Base-by-base conservation (phyloP, 2,329 filamentous ascomycete species). In the Aspergillus sp. region DNA sequence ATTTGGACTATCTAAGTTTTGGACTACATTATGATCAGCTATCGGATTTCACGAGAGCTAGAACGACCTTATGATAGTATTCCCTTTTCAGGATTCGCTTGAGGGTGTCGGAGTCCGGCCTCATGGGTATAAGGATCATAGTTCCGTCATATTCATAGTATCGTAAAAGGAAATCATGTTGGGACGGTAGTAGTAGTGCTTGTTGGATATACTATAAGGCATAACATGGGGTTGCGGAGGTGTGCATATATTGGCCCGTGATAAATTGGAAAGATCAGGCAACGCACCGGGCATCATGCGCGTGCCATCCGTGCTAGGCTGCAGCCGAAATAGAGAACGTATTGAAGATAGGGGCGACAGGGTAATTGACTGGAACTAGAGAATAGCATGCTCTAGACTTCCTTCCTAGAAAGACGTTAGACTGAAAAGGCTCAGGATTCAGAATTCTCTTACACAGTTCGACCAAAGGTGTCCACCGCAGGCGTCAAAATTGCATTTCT, bases 401-500 rank as follows among this genome's bases (percentile, higher is more conserved):
- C 69, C 63, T 64, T 71, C 63, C 69, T 71, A 31, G 41, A 27
- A 1, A 31, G 15, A 41, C 8, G 53, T 71, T 62, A 71, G 60
- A 8, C 3, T 25, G 27, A 5, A 27, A 7, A 2, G 4, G 4
- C 7, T 27, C 9, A 17, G 17, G 17, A 17, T 17, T 17, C 17
- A 17, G 17, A 17, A 17, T 17, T 17, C 14, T 48, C 44, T 35
- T 48, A 65, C 71, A 48, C 70, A 76, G 67, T 70, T 43, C 27
- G 51, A 25, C 68, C 70, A 6, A 65, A 54, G 25, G 64, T 70
- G 50, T 75, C 73, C 37, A 72, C 43, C 6, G 52, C 62, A 15
- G 73, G 70, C 1, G 74, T 74, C 21, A 62, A 62, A 39, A 77
- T 74, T 14, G 87, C 90, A 70, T 96, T 93, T 43, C 84, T 84